Percentiles rank a stretch among this genome's conserved stretches.
These are phyloP conservation scores for Pugionium cornutum DNA, from an alignment of 345 rosid species.

Conservation along the genomic window DNA sequence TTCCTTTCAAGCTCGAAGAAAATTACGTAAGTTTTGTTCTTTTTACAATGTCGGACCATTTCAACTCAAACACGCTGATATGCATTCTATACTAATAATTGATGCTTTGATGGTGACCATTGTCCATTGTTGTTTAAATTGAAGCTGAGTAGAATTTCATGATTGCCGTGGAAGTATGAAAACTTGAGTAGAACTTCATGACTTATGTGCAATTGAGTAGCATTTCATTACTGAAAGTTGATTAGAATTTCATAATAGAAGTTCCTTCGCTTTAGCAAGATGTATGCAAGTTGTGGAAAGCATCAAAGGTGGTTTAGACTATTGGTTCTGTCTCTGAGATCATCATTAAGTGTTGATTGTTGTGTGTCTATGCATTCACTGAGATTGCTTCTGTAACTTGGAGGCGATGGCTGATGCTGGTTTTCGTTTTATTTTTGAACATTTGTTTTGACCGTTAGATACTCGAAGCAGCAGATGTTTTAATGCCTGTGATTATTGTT, in stretches of 20 bases:
- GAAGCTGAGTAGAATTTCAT: neutral
- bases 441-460: too few relatives aligned
- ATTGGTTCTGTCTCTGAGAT: neutral
- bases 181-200: too few relatives aligned
- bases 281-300: neutral
- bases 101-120: neutral
- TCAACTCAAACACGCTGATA: too few relatives aligned
- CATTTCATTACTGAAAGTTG: neutral
- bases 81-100: neutral
- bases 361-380: neutral
- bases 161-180: neutral
- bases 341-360: neutral
- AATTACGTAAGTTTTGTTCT: conserved; percentile 37
- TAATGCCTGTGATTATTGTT: neutral
- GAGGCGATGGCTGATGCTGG: neutral
- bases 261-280: neutral
- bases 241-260: neutral
- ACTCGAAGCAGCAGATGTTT: neutral
- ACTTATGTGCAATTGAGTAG: neutral
- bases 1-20: conserved; percentile 61
- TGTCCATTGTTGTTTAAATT: neutral
- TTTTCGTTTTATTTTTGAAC: neutral
- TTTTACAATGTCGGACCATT: neutral
- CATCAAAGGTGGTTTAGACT: neutral
- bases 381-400: neutral